Evolutionary conservation across 2,329 filamentous ascomycete species (phyloP).

Genomic region (Paramyrothecium roridum): DNA sequence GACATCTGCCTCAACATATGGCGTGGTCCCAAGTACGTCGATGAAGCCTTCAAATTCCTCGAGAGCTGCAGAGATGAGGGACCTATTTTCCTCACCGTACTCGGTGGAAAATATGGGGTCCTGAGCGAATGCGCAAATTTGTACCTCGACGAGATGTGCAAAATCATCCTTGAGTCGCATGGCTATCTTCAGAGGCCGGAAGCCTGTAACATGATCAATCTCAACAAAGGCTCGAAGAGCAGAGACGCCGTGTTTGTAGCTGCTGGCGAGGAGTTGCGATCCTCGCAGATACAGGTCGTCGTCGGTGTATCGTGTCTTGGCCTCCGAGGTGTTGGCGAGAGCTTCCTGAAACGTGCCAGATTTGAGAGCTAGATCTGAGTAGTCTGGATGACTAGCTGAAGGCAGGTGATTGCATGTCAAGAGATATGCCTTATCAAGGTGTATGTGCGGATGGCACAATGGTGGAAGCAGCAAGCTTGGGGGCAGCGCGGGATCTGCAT

Average conservation of each 20-base stretch:
- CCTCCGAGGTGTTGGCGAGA: not conserved
- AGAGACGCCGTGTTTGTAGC: not conserved
- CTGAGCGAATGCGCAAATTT: not conserved
- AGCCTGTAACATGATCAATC: not conserved
- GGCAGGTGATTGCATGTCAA: not conserved
- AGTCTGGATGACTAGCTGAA: not conserved
- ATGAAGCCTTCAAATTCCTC: not conserved
- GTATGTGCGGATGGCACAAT: not conserved
- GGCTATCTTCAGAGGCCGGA: not conserved
- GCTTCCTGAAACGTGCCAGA: not conserved
- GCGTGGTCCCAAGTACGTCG: not conserved
- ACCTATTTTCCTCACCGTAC: not conserved
- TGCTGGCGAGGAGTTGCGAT: not conserved
- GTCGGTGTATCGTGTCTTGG: not conserved
- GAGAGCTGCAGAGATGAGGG: not conserved
- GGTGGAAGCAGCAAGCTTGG: not conserved
- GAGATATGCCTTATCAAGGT: constrained; percentile 1
- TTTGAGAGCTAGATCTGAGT: not conserved
- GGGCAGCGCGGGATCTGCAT: not conserved
- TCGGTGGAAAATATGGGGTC: not conserved
- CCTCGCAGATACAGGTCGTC: constrained; percentile 1
- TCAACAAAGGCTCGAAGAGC: not conserved
- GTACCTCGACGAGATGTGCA: not conserved
- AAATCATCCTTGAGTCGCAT: not conserved
- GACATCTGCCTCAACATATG: not conserved